Evolutionary conservation across 1,284 basidiomycete species (phyloP), one percentile per base, ranked within the genome.

Genomic region (Ustilago xerochloae): DNA sequence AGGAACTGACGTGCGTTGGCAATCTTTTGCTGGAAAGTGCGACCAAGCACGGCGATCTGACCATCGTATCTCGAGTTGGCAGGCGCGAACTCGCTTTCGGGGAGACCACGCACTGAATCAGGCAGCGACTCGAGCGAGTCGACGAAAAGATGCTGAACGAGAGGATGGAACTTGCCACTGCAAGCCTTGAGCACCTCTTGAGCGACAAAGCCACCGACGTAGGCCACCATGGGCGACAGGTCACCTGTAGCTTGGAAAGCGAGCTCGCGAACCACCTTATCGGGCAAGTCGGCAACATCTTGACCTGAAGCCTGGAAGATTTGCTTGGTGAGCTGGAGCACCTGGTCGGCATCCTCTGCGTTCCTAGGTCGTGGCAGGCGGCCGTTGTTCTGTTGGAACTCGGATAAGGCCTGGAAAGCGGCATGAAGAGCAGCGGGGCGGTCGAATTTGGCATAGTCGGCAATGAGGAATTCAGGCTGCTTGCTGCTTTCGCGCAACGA

Each of bases 391-490:
- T 90, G 87, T 67, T 88, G 87, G 86, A 94, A 99, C 65, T 90
- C 87, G 3, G 92, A 93, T 30, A 99, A 88, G 2, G 96, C 95
- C 85, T 97, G 95, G 89, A 97, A 99, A 43, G 93, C 97, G 54
- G 89, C 92, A 85, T 99, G 97, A 6, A 99, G 89, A 4, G 92
- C 90, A 5, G 91, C 86, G 4, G 95, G 95, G 24, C 94, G 90
- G 81, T 99, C 96, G 80, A 94, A 98, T 85, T 99, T 99, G 83
- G 93, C 94, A 80, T 97, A 99, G 85, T 99, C 97, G 55, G 95
- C 94, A 75, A 98, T 90, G 87, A 98, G 92, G 82, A 90, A 90
- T 80, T 99, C 96, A 0, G 97, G 96, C 47, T 88, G 85, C 77
- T 89, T 88, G 61, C 93, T 85, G 5, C 94, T 94, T 78, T 98